phyloP scores from a whole-genome alignment of 129 eudicot species.

The Calendula officinalis region DNA sequence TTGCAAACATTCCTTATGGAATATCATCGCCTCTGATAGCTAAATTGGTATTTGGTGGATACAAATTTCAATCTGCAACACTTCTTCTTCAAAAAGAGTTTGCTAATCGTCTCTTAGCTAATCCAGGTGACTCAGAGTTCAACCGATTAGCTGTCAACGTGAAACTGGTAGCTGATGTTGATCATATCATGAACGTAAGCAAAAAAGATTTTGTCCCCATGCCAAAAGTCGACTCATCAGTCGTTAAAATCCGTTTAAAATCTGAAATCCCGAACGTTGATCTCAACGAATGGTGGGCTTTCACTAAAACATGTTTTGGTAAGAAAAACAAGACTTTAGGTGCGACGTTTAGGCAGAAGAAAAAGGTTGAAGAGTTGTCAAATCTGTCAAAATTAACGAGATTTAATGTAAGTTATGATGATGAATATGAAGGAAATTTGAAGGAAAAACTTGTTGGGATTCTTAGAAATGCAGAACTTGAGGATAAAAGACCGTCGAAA shows the following conservation, averaged over 20 bases:
- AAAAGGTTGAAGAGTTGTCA: constrained; percentile 68
- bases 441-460: constrained; percentile 58
- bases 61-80: constrained; percentile 56
- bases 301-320: constrained; percentile 81
- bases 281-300: constrained; percentile 92
- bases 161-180: constrained; percentile 77
- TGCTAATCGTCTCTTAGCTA: constrained; percentile 79
- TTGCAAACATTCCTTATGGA: constrained; percentile 84
- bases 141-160: constrained; percentile 83
- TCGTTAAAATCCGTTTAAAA: constrained; percentile 64
- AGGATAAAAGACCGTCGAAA: constrained; percentile 87
- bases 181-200: constrained; percentile 85
- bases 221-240: constrained; percentile 94
- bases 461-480: constrained; percentile 60
- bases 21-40: constrained; percentile 92
- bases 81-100: constrained; percentile 93
- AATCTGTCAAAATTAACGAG: constrained; percentile 38
- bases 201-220: constrained; percentile 74
- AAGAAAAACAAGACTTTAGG: constrained; percentile 94
- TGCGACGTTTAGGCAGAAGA: constrained; percentile 83
- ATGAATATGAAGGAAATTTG: constrained; percentile 30
- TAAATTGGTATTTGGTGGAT: constrained; percentile 72
- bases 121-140: constrained; percentile 89
- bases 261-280: constrained; percentile 51
- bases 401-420: constrained; percentile 20